Evolutionary conservation across 306 rosid species (phyloP), one percentile per base, ranked within the genome.

Genomic region (Alnus rubra): DNA sequence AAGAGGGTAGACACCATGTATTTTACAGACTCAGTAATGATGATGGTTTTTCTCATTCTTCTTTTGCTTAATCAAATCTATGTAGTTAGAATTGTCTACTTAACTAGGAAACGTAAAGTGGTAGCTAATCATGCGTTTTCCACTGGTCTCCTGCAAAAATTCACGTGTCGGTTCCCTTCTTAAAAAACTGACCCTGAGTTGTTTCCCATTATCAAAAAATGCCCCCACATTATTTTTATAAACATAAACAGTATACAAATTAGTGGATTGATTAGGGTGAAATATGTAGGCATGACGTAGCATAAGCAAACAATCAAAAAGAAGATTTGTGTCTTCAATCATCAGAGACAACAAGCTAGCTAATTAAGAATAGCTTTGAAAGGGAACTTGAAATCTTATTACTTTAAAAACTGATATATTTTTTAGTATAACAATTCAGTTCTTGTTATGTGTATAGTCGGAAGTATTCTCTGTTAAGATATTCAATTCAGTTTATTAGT

Each of bases 1-100:
- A 77, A 78, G 75, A 79, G 7, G 72, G 4, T n/a, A 78, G 71
- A 67, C 48, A 79, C 12, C 88, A 83, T 82, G 85, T 60, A 76
- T 74, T 69, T 84, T 78, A 76, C 79, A 76, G 71, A 82, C 47
- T 75, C 79, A 64, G 76, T 84, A 78, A 78, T 70, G 80, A 84
- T 76, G 64, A 69, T 18, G 69, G 59, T 75, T 71, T 76, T 84
- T 76, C 83, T 74, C 76, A 59, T 82, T 78, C 71, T 73, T 76
- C 83, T 84, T 76, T 65, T 71, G 87, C 83, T 81, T 67, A 59
- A 77, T 44, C 73, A 74, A 80, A 80, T 9, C 45, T 35, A 70
- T 74, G 50, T 59, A 16, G 79, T 75, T 77, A 62, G 84, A 76
- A 33, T 45, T 67, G 42, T 67, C 67, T 74, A 64, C 84, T 80